Percentiles rank a stretch among this genome's conserved stretches.
Conservation (phyloP, 768 basidiomycete species). For the Kockovaella imperatae region DNA sequence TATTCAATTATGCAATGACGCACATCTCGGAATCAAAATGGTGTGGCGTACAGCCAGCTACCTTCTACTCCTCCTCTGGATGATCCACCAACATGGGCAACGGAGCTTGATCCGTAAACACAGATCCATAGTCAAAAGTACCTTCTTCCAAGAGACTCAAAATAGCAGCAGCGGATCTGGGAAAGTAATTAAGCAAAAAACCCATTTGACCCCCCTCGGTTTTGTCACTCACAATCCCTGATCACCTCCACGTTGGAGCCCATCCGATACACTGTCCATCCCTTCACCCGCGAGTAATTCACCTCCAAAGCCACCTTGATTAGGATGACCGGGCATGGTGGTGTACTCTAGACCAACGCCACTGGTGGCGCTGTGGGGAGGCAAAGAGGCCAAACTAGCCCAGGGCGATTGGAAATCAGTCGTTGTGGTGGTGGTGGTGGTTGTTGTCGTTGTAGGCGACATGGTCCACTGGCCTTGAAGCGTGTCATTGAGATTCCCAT, state of each 20-base stretch:
- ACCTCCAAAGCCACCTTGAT: conserved; percentile 22
- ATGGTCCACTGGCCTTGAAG: background rate
- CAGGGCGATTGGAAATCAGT: no score
- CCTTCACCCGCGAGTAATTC: conserved; percentile 29
- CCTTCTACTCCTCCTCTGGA: background rate
- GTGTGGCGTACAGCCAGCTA: no score
- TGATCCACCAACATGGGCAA: conserved; percentile 5
- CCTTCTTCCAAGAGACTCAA: conserved; percentile 42
- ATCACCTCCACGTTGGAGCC: conserved; percentile 18
- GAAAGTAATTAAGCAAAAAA: no score
- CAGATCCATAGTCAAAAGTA: conserved; percentile 38
- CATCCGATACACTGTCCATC: conserved; percentile 36
- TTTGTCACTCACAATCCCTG: conserved; percentile 28
- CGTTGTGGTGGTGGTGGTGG: no score
- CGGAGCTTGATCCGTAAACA: conserved; percentile 40
- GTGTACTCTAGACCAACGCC: no score
- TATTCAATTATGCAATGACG: no score
- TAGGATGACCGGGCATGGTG: no score
- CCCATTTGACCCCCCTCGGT: no score
- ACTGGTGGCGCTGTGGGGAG: no score
- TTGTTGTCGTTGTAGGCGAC: background rate
- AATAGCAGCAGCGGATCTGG: conserved; percentile 43
- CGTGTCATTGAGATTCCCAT: conserved; percentile 16
- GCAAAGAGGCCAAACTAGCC: no score
- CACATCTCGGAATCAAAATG: no score